Evolutionary conservation across 495 filamentous ascomycete species (phyloP).

Genomic region (Neurospora terricola): DNA sequence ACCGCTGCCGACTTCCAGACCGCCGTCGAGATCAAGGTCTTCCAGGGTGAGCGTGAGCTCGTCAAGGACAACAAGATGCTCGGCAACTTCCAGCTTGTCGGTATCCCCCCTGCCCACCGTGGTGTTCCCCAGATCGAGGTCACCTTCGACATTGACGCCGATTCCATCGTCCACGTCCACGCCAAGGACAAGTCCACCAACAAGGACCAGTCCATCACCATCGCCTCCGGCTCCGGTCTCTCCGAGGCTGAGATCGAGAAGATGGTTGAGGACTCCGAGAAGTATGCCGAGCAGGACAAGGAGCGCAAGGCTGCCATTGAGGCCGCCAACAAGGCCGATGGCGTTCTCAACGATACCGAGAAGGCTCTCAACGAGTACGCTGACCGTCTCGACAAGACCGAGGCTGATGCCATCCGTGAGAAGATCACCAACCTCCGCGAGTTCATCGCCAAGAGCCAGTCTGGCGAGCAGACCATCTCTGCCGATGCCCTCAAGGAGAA

Average conservation of each 20-base stretch:
- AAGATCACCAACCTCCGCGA: slow-evolving; percentile 87
- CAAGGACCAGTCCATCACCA: slow-evolving; percentile 99
- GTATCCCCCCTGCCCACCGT: slow-evolving; percentile 93
- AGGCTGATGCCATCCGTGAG: slow-evolving; percentile 84
- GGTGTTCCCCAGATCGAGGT: slow-evolving; percentile 98
- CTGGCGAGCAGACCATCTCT: slow-evolving; percentile 75
- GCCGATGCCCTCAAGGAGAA: slow-evolving; percentile 93
- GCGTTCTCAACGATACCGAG: slow-evolving; percentile 94
- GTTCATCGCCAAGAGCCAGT: slow-evolving; percentile 88
- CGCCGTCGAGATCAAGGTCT: slow-evolving; percentile 99
- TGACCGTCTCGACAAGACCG: slow-evolving; percentile 91
- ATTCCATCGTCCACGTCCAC: slow-evolving; percentile 97
- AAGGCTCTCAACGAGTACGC: slow-evolving; percentile 95
- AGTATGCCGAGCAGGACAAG: slow-evolving; percentile 90
- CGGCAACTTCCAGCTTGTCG: slow-evolving; percentile 99
- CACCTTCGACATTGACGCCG: slow-evolving; percentile 98
- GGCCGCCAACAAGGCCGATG: slow-evolving; percentile 92
- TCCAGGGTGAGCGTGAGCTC: slow-evolving; percentile 99
- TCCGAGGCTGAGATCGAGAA: slow-evolving; percentile 86
- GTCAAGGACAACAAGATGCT: slow-evolving; percentile 98
- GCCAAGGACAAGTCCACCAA: slow-evolving; percentile 99
- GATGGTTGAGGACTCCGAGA: slow-evolving; percentile 97
- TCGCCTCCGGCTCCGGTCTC: slow-evolving; percentile 95
- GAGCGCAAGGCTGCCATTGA: slow-evolving; percentile 93
- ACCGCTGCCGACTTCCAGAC: slow-evolving; percentile 99